phyloP scores from a whole-genome alignment of 2,329 filamentous ascomycete genomes.

The Colletotrichum sidae region DNA sequence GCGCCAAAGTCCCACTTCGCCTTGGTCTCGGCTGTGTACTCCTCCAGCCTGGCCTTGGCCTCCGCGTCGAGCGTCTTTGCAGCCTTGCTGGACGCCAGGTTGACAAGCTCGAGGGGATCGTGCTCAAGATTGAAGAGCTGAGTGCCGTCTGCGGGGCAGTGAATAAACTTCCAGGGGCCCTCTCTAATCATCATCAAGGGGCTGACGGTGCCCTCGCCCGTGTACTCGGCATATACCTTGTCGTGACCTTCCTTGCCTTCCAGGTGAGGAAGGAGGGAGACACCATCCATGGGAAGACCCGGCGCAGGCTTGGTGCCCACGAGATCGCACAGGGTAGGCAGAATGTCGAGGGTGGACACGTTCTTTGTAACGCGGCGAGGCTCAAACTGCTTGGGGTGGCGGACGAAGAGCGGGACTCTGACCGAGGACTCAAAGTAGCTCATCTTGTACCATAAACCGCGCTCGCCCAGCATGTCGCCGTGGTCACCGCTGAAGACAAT shows the following conservation, averaged over 20 bases:
- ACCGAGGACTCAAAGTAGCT: slow-evolving; percentile 93
- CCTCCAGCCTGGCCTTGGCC: slow-evolving; percentile 64
- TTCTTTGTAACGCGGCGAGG: slow-evolving; percentile 84
- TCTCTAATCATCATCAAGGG: slow-evolving; percentile 95
- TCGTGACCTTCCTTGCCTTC: slow-evolving; percentile 76
- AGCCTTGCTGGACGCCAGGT: slow-evolving; percentile 66
- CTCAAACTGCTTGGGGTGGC: slow-evolving; percentile 80
- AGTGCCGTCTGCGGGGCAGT: slow-evolving; percentile 83
- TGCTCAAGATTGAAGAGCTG: slow-evolving; percentile 84
- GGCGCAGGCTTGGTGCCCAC: slow-evolving; percentile 77
- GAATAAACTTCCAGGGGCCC: slow-evolving; percentile 91
- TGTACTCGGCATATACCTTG: slow-evolving; percentile 95
- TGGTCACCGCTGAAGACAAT: slow-evolving; percentile 94
- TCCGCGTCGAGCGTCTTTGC: slow-evolving; percentile 55
- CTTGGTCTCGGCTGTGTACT: slow-evolving; percentile 79
- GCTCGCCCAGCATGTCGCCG: slow-evolving; percentile 95
- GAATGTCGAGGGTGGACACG: slow-evolving; percentile 90
- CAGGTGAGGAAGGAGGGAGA: slow-evolving; percentile 84
- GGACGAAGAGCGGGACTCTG: slow-evolving; percentile 87
- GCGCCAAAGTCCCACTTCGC: slow-evolving; percentile 83
- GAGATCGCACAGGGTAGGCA: slow-evolving; percentile 89
- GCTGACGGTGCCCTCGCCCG: slow-evolving; percentile 89
- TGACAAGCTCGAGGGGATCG: slow-evolving; percentile 83
- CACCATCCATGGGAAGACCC: slow-evolving; percentile 85
- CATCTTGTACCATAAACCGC: slow-evolving; percentile 97